Evolutionary conservation across 2,329 filamentous ascomycete genomes (phyloP), one percentile per base, ranked within the genome.

Genomic region (Diaporthe citriasiana): DNA sequence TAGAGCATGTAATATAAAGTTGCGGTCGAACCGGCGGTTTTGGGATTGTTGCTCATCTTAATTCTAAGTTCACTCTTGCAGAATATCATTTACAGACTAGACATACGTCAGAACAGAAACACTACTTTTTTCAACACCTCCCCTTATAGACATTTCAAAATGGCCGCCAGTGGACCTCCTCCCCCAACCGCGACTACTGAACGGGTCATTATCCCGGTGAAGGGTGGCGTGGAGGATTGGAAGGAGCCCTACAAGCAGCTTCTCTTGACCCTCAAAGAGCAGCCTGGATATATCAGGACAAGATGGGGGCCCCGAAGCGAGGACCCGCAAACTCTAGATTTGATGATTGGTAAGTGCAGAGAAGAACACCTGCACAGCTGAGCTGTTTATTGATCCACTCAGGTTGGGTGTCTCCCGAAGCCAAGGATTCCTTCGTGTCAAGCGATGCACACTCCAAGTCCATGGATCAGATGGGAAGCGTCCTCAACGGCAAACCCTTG

Each of bases 251-350:
- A 80, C 68, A 79, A 80, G 70, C 75, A 73, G 60, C 75, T 80
- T 69, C 78, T 81, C n/a, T 75, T 80, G 70, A 75, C 76, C 12
- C 76, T 81, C 56, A 78, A 79, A 66, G 76, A 59, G 35, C 79
- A 79, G 70, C 78, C 78, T 12, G 79, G 80, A 4, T 77, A 78
- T 47, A 77, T 81, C 66, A 78, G 78, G 17, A 80, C 79, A 40
- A 75, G 79, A 75, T 80, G 79, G 80, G 80, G 79, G 8, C 78
- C 77, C 10, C 76, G 78, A 68, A 76, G 70, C 69, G 79, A 81
- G 71, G 75, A 80, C 60, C 76, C 75, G 51, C 76, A 79, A 65
- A 79, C 74, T 59, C 73, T 81, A 19, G 80, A 81, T 47, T 75
- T 81, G 51, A 68, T 79, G 30, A 78, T 78, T 40, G 78, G 79